Base-by-base conservation (phyloP, 495 filamentous ascomycete species). In the Talaromyces stipitatus region DNA sequence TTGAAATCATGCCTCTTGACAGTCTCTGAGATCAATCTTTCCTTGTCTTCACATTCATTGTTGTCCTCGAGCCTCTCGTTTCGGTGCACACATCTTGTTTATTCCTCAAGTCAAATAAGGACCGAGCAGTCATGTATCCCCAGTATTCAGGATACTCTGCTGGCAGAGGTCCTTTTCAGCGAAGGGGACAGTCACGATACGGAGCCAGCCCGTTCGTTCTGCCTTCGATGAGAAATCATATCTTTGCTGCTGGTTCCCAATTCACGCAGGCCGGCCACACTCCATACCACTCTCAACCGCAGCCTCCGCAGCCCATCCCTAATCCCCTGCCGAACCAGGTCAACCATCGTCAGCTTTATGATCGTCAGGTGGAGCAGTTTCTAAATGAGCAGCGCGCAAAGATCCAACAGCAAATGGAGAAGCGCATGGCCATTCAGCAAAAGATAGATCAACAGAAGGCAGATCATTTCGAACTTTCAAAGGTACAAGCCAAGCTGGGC, bases 401-500 rank as follows among this genome's bases (percentile, higher is more conserved):
- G 4, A 43, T 55, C 2, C 54, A 55, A n/a, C 36, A 45, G 16
- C 54, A 55, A 18, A 20, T 28, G 11, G 36, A 55, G 14, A 33
- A 55, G n/a, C 32, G 36, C 16, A 26, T 41, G 24, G 16, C 33
- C 18, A 23, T 38, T 20, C 33, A 54, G 23, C 33, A 18, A 29
- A 36, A 55, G 36, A 55, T 55, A 12, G 54, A 55, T 1, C 54
- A 55, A 22, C 32, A 55, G 10, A 45, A 55, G 8, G 46, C 8
- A n/a, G 54, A 55, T 9, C 23, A 55, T 20, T 14, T 24, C 24
- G 36, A 55, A 26, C 18, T 55, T 6, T 14, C 38, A 9, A 41
- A 32, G 11, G 54, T 55, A 11, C 12, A 23, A 16, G 6, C 33
- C n/a, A 29, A n/a, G 24, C 32, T 55, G 3, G 54, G 54, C 43